Evolutionary conservation across 129 eudicot genomes (phyloP), one percentile per base, ranked within the genome.

Genomic region (Escallonia herrerae): DNA sequence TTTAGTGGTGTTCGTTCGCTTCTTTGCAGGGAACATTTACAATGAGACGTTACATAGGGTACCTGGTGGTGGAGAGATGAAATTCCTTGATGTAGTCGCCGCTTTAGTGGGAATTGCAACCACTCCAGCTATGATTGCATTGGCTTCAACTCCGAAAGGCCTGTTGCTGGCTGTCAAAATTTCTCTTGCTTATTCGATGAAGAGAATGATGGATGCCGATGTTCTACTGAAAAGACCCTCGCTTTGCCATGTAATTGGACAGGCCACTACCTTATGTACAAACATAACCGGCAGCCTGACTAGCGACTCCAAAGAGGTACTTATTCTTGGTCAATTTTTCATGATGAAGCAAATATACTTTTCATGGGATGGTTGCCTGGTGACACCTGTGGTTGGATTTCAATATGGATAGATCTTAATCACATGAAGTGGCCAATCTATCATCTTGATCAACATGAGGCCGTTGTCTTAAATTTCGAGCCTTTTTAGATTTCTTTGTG

Each of bases 221-320:
- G 84, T 77, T 39, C 72, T 78, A 84, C 84, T 84, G 40, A 64
- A 78, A 11, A 84, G 66, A 62, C 75, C 81, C 41, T 78, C 86
- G 6, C 83, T 83, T 1, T 80, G 86, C 38, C 83, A 80, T 56
- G 80, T 81, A 1, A 84, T 84, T 79, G 90, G 83, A 12, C 77
- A 81, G 2, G 79, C 83, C 22, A 77, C 81, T 7, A 60, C 62
- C 13, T 78, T 82, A 8, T 82, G 87, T 41, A 84, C 78, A 0
- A 77, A 83, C 49, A 83, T 73, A 62, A 80, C 90, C 0, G 86
- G 86, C 0, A 77, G 79, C 8, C 78, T 84, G 40, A 80, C 86
- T 4, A 40, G 53, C 59, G 77, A 77, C 40, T 48, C 64, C 43
- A 84, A 80, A 83, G 71, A 75, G 37, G 86, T 80, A 22, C 33